Evolutionary conservation across 345 rosid genomes (phyloP).

Genomic region (Eucalyptus tenuipes): DNA sequence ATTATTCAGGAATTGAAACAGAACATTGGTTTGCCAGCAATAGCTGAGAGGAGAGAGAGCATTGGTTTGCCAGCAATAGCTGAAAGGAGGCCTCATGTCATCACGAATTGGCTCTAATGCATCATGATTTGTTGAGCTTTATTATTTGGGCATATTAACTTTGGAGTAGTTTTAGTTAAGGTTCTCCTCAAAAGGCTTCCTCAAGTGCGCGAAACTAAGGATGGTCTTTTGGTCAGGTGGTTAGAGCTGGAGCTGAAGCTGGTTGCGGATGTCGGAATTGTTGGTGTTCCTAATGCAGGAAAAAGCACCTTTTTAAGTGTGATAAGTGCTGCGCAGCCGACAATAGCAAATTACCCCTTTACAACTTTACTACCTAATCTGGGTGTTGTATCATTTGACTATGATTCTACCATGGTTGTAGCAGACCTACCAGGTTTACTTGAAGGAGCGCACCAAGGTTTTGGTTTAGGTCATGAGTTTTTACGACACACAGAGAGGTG

Average conservation of each 20-base stretch:
- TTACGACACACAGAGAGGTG: constrained; percentile 91
- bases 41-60: background rate
- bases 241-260: constrained; percentile 84
- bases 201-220: background rate
- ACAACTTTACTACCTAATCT: constrained; percentile 93
- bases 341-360: constrained; percentile 83
- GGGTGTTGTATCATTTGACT: constrained; percentile 91
- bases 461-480: constrained; percentile 91
- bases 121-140: background rate
- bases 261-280: constrained; percentile 86
- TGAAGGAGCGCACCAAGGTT: constrained; percentile 94
- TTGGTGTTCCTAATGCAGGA: constrained; percentile 96
- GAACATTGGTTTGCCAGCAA: background rate
- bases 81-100: background rate
- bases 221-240: constrained; percentile 59
- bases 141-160: background rate
- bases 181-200: background rate
- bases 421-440: constrained; percentile 98
- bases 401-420: constrained; percentile 80
- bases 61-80: background rate
- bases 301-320: constrained; percentile 87
- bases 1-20: background rate
- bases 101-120: background rate
- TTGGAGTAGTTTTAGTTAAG: background rate
- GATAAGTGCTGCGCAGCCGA: constrained; percentile 83